These are phyloP conservation scores for Gastrodia elata DNA, from an alignment of 106 monocot genomes.

Conservation along the genomic window DNA sequence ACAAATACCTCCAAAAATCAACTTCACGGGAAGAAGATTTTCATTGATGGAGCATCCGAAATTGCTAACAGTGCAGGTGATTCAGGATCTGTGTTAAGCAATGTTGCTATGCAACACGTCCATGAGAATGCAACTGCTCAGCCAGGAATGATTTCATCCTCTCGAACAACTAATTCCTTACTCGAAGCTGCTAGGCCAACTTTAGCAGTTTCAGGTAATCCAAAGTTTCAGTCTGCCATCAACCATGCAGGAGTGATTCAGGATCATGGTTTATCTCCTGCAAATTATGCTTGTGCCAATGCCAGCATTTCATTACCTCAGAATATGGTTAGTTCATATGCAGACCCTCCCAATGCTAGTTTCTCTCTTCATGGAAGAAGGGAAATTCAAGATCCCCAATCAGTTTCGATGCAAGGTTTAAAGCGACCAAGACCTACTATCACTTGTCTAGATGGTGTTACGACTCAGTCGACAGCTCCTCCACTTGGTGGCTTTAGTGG, in stretches of 20 bases:
- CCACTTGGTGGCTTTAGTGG: conserved; percentile 33
- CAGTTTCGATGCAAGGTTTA: conserved; percentile 11
- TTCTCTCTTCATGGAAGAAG: conserved; percentile 32
- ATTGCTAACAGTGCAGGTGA: conserved; percentile 24
- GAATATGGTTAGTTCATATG: conserved; percentile 29
- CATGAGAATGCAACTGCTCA: conserved; percentile 26
- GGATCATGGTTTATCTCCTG: conserved; percentile 26
- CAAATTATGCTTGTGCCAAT: conserved; percentile 19
- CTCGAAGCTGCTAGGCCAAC: conserved; percentile 31
- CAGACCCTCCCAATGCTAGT: conserved; percentile 20
- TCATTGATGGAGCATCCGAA: conserved; percentile 41
- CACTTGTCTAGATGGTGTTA: conserved; percentile 38
- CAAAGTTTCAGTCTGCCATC: conserved; percentile 29
- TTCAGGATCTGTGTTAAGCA: conserved; percentile 14
- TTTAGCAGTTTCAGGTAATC: conserved; percentile 31
- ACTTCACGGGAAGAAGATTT: conserved; percentile 66
- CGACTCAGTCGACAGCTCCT: conserved; percentile 34
- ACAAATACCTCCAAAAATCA: conserved; percentile 39
- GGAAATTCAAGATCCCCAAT: conserved; percentile 45
- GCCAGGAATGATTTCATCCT: conserved; percentile 16
- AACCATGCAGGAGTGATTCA: conserved; percentile 24
- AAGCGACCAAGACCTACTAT: conserved; percentile 45
- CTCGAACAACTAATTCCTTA: conserved; percentile 23
- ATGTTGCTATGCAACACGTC: conserved; percentile 21
- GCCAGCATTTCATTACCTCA: conserved; percentile 35